phyloP scores from a whole-genome alignment of 2,329 filamentous ascomycete species.

The Didymella sp. region DNA sequence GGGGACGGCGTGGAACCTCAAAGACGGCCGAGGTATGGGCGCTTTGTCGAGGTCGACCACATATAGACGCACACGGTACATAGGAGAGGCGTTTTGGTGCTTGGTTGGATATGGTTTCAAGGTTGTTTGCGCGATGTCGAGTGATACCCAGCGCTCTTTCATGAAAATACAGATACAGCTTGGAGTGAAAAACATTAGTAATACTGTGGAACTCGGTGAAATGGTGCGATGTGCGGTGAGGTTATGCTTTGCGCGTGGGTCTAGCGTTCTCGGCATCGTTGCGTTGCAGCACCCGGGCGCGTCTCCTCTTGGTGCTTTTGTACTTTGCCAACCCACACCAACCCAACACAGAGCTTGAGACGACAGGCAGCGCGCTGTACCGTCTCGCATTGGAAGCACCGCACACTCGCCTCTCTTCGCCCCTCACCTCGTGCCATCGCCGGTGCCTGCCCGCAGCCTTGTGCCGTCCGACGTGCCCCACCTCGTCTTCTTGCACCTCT shows the following conservation, averaged over 20 bases:
- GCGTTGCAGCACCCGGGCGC: slow-evolving; percentile 17
- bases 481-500: slow-evolving; percentile 39
- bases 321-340: slow-evolving; percentile 30
- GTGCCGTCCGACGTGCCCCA: slow-evolving; percentile 40
- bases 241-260: slow-evolving; percentile 17
- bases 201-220: slow-evolving; percentile 20
- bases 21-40: slow-evolving; percentile 14
- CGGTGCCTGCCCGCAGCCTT: slow-evolving; percentile 40
- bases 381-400: slow-evolving; percentile 23
- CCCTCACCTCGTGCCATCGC: slow-evolving; percentile 7
- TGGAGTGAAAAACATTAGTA: slow-evolving; percentile 13
- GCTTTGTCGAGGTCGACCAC: slow-evolving; percentile 17
- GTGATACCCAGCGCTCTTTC: slow-evolving; percentile 15
- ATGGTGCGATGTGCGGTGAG: slow-evolving; percentile 21
- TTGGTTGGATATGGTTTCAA: neutral
- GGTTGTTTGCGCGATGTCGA: slow-evolving; percentile 1
- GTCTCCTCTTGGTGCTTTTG: slow-evolving; percentile 28
- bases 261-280: slow-evolving; percentile 27
- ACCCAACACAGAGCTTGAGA: slow-evolving; percentile 25
- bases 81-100: slow-evolving; percentile 5
- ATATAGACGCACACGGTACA: slow-evolving; percentile 6
- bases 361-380: slow-evolving; percentile 30
- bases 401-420: slow-evolving; percentile 13
- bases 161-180: neutral
- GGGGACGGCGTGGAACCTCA: neutral